These are phyloP conservation scores for Fraxinus xanthoxyloides DNA, from an alignment of 305 asterid species.

Conservation along the genomic window DNA sequence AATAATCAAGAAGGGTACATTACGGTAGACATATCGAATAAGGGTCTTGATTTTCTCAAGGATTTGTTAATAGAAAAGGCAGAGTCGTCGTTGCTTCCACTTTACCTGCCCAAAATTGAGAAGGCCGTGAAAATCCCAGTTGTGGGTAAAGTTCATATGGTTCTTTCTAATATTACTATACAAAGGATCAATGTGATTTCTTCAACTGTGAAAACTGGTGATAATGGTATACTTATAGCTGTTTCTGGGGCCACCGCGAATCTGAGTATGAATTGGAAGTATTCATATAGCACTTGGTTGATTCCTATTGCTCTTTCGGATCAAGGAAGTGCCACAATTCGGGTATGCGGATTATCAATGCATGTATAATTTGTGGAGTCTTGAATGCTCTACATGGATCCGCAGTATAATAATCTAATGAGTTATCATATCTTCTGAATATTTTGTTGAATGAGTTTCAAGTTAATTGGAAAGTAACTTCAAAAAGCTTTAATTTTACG, in stretches of 20 bases:
- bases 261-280: slow-evolving; percentile 76
- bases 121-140: slow-evolving; percentile 54
- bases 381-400: background rate
- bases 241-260: slow-evolving; percentile 86
- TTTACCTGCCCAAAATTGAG: slow-evolving; percentile 60
- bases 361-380: background rate
- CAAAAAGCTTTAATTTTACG: background rate
- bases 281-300: slow-evolving; percentile 63
- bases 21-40: slow-evolving; percentile 53
- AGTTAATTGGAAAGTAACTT: background rate
- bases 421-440: background rate
- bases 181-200: slow-evolving; percentile 51
- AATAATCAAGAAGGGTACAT: slow-evolving; percentile 45
- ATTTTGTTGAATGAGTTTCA: background rate
- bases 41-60: slow-evolving; percentile 76
- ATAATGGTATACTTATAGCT: slow-evolving; percentile 55
- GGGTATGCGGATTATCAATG: slow-evolving; percentile 38
- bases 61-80: slow-evolving; percentile 57
- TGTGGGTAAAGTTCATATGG: slow-evolving; percentile 55
- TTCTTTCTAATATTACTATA: slow-evolving; percentile 51
- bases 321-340: slow-evolving; percentile 65
- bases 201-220: slow-evolving; percentile 65
- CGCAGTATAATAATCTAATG: background rate
- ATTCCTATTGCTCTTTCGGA: slow-evolving; percentile 65
- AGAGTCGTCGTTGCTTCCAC: slow-evolving; percentile 64